phyloP scores from a whole-genome alignment of 306 rosid genomes.

The Clitoria ternatea region DNA sequence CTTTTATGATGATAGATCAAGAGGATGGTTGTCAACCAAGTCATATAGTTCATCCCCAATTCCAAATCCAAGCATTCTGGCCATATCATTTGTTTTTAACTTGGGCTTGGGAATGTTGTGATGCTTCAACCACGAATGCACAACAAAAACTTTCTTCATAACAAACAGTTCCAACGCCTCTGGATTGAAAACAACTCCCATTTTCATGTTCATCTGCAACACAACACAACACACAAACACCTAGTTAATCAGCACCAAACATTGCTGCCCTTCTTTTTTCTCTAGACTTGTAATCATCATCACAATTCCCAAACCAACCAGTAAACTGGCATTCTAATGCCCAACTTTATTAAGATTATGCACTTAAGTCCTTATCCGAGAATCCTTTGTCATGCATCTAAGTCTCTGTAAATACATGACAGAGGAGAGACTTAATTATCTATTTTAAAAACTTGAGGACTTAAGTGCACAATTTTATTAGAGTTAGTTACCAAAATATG shows the following conservation, averaged over 20 bases:
- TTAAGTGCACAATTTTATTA: no score
- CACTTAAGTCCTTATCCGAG: no score
- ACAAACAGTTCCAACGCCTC: conserved; percentile 86
- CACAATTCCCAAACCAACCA: no score
- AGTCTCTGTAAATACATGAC: no score
- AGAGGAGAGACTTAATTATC: no score
- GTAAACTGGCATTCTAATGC: no score
- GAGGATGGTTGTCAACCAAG: conserved; percentile 60
- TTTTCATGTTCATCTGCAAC: conserved; percentile 77
- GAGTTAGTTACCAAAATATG: no score
- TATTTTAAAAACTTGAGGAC: no score
- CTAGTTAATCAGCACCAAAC: not conserved
- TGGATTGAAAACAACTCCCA: conserved; percentile 93
- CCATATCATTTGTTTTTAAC: conserved; percentile 78
- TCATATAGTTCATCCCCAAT: conserved; percentile 83
- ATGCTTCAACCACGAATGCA: conserved; percentile 81
- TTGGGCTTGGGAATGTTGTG: conserved; percentile 75
- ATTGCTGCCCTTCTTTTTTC: not conserved
- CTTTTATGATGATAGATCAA: conserved; percentile 41
- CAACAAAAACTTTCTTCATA: conserved; percentile 78
- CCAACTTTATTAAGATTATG: no score
- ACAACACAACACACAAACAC: not conserved
- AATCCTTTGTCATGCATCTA: no score
- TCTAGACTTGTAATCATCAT: no score
- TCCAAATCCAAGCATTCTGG: conserved; percentile 95